Conservation (phyloP, 2,329 filamentous ascomycete species). For the Aureobasidium pullulans region DNA sequence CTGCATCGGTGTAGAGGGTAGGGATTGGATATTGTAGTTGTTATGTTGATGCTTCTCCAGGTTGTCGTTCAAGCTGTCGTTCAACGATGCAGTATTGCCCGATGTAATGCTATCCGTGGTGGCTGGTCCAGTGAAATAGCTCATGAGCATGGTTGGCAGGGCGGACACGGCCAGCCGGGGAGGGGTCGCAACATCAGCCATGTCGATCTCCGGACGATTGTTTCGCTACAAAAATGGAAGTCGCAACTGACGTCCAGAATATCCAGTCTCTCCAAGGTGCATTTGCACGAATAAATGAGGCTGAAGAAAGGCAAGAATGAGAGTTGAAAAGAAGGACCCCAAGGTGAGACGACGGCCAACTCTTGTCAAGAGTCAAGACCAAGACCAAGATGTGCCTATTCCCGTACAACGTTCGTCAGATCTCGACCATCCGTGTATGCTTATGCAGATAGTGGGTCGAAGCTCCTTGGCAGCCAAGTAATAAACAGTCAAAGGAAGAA, state of each 20-base stretch:
- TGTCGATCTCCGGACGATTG: background rate
- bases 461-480: conserved; percentile 10
- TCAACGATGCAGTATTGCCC: background rate
- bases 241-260: background rate
- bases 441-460: conserved; percentile 6
- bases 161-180: conserved; percentile 10
- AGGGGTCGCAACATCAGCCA: background rate
- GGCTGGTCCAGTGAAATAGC: conserved; percentile 1
- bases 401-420: conserved; percentile 5
- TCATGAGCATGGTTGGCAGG: conserved; percentile 32
- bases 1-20: background rate
- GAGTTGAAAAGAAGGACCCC: background rate
- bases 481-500: background rate
- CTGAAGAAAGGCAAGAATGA: background rate
- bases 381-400: conserved; percentile 5
- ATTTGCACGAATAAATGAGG: background rate
- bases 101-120: background rate
- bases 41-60: background rate
- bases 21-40: background rate
- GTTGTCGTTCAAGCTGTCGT: background rate
- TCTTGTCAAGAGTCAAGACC: conserved; percentile 10
- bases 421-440: conserved; percentile 4
- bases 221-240: conserved; percentile 4
- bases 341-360: background rate
- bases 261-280: background rate